Evolutionary conservation across 371 early-diverging fungal species (phyloP), one percentile per base, ranked within the genome.

Genomic region (Haplosporangium sp.): DNA sequence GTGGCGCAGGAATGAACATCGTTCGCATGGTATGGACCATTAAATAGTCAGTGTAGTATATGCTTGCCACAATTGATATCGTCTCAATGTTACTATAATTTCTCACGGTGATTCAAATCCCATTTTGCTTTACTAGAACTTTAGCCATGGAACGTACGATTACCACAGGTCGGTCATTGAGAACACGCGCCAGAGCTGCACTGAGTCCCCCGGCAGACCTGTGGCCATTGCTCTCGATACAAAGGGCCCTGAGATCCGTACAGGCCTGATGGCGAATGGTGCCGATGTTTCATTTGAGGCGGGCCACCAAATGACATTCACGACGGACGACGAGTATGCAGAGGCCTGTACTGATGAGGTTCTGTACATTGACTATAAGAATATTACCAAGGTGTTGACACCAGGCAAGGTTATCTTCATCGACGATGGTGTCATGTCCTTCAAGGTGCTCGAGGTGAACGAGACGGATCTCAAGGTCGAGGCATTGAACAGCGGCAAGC

Each of bases 1-100:
- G 94, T 80, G 86, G 92, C 69, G 92, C 93, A 8, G 99, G 99
- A 56, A 93, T 99, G 94, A 95, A 93, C 82, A 92, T 99, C 64
- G 94, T 93, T 51, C 93, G 99, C 71, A 92, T 93, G 91, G 79
- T 79, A 64, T 47, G 69, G 55, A 14, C 23, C 13, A 40, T 42
- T 41, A 5, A 55, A 14, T 16, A 16, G 4, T 23, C 16, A 13
- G 20, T 57, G 10, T 41, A 14, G 36, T 48, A 41, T 58, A 23
- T 55, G 16, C 6, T 42, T 18, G 14, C 42, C n/a, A 58, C 18
- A 14, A 6, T 23, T 38, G 6, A 23, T 10, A 5, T 10, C 21
- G 7, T 16, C 1, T 48, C 38, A 13, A 1, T 0, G 10, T 29
- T 4, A 29, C 29, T 29, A 1, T 29, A 29, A 29, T 29, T 29